Evolutionary conservation across 2,329 filamentous ascomycete genomes (phyloP).

Genomic region (Aspergillus sp.): DNA sequence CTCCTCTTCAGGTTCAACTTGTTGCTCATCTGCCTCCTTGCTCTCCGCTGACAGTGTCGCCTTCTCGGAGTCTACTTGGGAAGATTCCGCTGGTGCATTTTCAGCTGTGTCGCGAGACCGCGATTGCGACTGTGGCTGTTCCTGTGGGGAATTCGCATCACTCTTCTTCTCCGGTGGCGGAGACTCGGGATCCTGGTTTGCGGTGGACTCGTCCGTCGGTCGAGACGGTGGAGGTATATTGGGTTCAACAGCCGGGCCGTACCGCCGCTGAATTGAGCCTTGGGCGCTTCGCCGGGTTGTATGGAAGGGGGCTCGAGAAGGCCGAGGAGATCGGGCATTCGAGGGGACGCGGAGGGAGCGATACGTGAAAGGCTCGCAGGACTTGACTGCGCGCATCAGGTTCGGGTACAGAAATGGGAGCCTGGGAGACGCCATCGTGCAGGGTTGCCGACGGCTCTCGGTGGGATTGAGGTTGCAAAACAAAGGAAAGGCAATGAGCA

Average conservation of each 20-base stretch:
- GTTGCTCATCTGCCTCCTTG: conserved; percentile 16
- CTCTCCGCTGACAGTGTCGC: conserved; percentile 15
- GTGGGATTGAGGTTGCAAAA: conserved; percentile 9
- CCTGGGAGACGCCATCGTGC: conserved; percentile 60
- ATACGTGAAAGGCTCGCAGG: conserved; percentile 47
- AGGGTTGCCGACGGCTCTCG: neutral
- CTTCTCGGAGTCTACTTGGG: conserved; percentile 16
- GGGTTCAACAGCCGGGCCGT: conserved; percentile 47
- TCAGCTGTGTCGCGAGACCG: neutral
- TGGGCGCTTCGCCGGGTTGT: conserved; percentile 36
- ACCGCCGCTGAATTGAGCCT: conserved; percentile 45
- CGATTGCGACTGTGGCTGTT: conserved; percentile 14
- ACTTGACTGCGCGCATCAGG: conserved; percentile 58
- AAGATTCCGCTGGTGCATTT: conserved; percentile 11
- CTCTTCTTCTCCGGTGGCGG: conserved; percentile 10
- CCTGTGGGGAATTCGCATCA: conserved; percentile 12
- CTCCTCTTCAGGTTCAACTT: conserved; percentile 17
- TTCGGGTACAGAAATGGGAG: conserved; percentile 70
- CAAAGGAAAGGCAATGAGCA: conserved; percentile 5
- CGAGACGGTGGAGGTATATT: conserved; percentile 40
- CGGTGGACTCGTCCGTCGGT: conserved; percentile 26
- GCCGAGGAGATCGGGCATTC: conserved; percentile 19
- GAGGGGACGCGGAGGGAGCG: conserved; percentile 42
- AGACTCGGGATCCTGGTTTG: conserved; percentile 10
- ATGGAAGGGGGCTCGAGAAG: conserved; percentile 33